Evolutionary conservation across 2,329 filamentous ascomycete species (phyloP), one percentile per base, ranked within the genome.

Genomic region (Fusarium nelsonii): DNA sequence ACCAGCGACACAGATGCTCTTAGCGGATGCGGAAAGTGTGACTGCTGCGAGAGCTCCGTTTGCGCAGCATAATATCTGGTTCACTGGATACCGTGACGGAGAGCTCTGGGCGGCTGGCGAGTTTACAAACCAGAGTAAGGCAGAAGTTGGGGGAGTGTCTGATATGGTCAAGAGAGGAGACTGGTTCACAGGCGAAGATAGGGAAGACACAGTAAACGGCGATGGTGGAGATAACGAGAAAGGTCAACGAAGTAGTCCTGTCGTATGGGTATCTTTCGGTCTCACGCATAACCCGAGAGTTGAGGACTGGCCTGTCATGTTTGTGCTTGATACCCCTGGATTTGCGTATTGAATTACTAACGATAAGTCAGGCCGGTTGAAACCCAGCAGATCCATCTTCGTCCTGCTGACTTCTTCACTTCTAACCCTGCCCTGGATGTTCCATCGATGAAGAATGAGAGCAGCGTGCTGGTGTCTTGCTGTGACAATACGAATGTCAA

Each of bases 281-380:
- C 71, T 85, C 46, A 85, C 83, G 11, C 82, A 84, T 52, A 84
- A 84, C 52, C 82, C 82, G 1, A 74, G 82, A 7, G 80, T 84
- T 7, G 82, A 85, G 68, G 82, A 85, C 63, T 84, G 83, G 83
- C 83, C 83, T 6, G 83, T 84, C 11, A 85, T 84, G 83, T 84
- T 71, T 81, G 83, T 80, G 32, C 20, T 50, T 37, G 20, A 28
- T 46, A 28, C 41, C 15, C 28, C 15, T 10, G 16, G 16, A 4
- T 26, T 18, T 26, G 14, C 48, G 41, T n/a, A 16, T 11, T 23
- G 33, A 15, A 46, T 52, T 45, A 45, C 39, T 56, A 36, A 56
- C 26, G 20, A 32, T 14, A 15, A 32, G 2, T 10, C 6, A 60
- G 65, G 58, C 58, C 68, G 6, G 57, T 63, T 46, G 60, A 70